These are phyloP conservation scores for Lepiota brunneoincarnata DNA, from an alignment of 768 basidiomycete genomes.

Conservation along the genomic window DNA sequence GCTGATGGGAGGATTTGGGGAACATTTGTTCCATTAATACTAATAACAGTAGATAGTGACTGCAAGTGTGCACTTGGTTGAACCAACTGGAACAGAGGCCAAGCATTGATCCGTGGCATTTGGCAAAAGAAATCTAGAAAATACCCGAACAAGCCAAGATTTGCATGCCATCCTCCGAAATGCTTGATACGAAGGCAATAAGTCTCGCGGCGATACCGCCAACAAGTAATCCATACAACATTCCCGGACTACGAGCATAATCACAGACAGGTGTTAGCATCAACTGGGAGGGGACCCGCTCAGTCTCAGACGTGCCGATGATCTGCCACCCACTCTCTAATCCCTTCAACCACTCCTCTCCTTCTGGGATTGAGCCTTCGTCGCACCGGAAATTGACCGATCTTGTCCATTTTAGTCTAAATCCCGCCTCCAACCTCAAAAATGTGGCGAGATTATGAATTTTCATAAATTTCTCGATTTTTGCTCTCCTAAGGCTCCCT, in stretches of 20 bases:
- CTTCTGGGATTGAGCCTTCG: conserved; percentile 30
- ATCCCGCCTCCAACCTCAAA: no score
- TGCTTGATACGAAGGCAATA: conserved; percentile 66
- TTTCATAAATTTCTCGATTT: no score
- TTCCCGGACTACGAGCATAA: conserved; percentile 12
- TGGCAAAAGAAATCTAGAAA: neutral
- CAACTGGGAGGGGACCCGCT: conserved; percentile 10
- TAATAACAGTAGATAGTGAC: conserved; percentile 24
- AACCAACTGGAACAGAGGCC: conserved; percentile 39
- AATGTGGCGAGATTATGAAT: no score
- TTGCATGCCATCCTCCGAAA: conserved; percentile 45
- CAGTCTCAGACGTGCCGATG: conserved; percentile 30
- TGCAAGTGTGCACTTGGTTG: conserved; percentile 26
- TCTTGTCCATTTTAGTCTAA: no score
- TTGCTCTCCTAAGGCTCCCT: no score
- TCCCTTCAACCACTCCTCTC: conserved; percentile 41
- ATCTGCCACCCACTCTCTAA: conserved; percentile 39
- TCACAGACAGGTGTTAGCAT: neutral
- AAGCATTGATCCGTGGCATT: neutral
- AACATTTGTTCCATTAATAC: conserved; percentile 33
- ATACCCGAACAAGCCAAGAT: conserved; percentile 60
- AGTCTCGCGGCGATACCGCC: conserved; percentile 64
- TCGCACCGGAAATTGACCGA: conserved; percentile 32
- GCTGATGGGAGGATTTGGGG: conserved; percentile 61
- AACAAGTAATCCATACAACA: conserved; percentile 45